Evolutionary conservation across 495 filamentous ascomycete species (phyloP).

Genomic region (Schizothecium vesticola): DNA sequence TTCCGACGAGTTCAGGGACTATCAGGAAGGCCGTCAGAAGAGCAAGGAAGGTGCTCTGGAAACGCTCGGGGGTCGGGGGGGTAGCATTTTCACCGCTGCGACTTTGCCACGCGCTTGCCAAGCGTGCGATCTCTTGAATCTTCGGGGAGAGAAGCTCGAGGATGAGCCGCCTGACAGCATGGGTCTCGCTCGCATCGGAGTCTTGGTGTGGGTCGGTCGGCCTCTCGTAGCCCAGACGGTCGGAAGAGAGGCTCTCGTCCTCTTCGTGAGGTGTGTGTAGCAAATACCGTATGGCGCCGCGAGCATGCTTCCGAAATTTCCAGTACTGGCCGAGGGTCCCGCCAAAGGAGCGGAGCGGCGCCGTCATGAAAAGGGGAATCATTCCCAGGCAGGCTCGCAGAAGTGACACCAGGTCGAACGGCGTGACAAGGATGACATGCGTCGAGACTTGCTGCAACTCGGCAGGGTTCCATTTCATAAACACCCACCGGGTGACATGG

Average conservation of each 20-base stretch:
- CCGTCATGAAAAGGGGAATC: constrained; percentile 19
- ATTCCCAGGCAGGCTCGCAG: constrained; percentile 40
- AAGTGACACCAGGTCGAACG: constrained; percentile 41
- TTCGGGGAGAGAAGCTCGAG: constrained; percentile 47
- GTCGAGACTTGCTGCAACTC: constrained; percentile 36
- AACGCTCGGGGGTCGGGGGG: constrained; percentile 41
- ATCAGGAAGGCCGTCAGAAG: constrained; percentile 38
- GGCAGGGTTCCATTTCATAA: constrained; percentile 67
- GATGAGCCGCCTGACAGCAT: constrained; percentile 41
- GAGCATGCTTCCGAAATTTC: constrained; percentile 21
- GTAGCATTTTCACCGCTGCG: constrained; percentile 33
- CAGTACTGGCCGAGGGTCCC: constrained; percentile 34
- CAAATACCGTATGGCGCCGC: constrained; percentile 35
- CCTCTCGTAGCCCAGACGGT: constrained; percentile 3
- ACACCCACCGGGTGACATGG: constrained; percentile 72
- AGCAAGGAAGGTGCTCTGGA: constrained; percentile 43
- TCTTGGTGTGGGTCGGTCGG: constrained; percentile 8
- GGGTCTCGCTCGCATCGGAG: constrained; percentile 33
- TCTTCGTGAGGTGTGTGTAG: constrained; percentile 32
- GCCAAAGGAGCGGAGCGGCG: constrained; percentile 31
- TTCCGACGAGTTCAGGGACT: constrained; percentile 37
- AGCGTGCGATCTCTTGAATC: constrained; percentile 35
- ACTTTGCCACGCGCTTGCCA: constrained; percentile 42
- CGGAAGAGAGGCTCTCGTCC: background rate
- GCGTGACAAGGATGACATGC: constrained; percentile 36